Evolutionary conservation across 2,329 filamentous ascomycete genomes (phyloP), one percentile per base, ranked within the genome.

Genomic region (Aspergillus vadensis): DNA sequence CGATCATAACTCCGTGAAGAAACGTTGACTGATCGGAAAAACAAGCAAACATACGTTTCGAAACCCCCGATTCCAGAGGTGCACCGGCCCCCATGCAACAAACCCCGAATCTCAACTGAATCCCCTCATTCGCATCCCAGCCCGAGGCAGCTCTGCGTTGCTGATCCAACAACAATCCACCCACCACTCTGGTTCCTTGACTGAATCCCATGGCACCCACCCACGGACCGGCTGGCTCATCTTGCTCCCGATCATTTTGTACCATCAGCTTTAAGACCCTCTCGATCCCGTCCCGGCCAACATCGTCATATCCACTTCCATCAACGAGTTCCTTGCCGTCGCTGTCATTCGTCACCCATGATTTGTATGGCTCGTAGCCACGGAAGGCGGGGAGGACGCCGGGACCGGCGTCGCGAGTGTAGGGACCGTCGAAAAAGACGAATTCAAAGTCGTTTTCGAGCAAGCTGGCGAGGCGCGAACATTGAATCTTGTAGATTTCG

Each of bases 141-240:
- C 58, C 57, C 32, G 52, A 12, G 6, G 25, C 41, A 19, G 51
- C 51, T 30, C 67, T 55, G 50, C 61, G 49, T 50, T 69, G 67
- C 52, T 68, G 66, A 54, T 68, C 66, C 19, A 68, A 39, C 30
- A 69, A 58, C 9, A 69, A 38, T 5, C 67, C 67, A 0, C 66
- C 61, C 3, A 59, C 65, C 5, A 66, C 19, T 1, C 67, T 56
- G 6, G 58, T 67, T 12, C 67, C 67, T 57, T 67, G 66, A 17
- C 62, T 65, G 55, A 69, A 69, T n/a, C 67, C 67, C 61, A 69
- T 67, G 0, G 61, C 67, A 0, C 62, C 67, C 1, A 69, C 66
- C 65, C 66, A 69, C 19, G 58, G 49, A 12, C 64, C 66, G 1
- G 53, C 59, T 0, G 57, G 32, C 1, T 47, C 58, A 6, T 23